Percentiles rank a stretch among this genome's conserved stretches.
Conservation (phyloP, 192 early-diverging fungal genomes). For the Gonapodya sp. region DNA sequence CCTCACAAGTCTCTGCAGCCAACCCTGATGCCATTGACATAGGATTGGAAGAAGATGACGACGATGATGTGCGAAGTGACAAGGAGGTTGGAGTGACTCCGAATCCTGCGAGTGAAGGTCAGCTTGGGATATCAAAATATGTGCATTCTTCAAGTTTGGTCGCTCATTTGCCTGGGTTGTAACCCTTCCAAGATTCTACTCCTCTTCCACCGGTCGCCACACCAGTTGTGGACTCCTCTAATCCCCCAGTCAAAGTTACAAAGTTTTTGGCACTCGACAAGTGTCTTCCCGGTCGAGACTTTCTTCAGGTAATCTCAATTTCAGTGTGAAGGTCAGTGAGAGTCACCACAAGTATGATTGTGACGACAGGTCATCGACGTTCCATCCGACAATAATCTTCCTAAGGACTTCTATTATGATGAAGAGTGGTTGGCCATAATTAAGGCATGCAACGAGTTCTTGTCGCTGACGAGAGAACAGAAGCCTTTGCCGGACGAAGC, state of each 20-base stretch:
- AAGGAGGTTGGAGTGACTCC: not conserved
- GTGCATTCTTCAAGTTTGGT: no score
- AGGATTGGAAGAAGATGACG: constrained; percentile 27
- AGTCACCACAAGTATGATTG: no score
- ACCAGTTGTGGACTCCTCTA: not conserved
- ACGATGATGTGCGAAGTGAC: constrained; percentile 17
- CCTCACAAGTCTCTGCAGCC: not conserved
- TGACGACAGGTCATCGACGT: constrained; percentile 39
- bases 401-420: constrained; percentile 61
- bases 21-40: constrained; percentile 58
- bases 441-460: constrained; percentile 28
- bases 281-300: constrained; percentile 66
- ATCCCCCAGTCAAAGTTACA: constrained; percentile 30
- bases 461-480: constrained; percentile 26
- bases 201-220: no score
- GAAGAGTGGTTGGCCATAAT: constrained; percentile 50
- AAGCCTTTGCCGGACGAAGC: constrained; percentile 31
- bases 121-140: no score
- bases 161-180: no score
- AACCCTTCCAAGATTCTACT: no score
- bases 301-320: constrained; percentile 58
- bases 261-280: constrained; percentile 92
- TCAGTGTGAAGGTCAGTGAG: no score
- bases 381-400: constrained; percentile 26
- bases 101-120: not conserved